phyloP scores from a whole-genome alignment of 176 grass and related monocot species.

The Avena sativa region DNA sequence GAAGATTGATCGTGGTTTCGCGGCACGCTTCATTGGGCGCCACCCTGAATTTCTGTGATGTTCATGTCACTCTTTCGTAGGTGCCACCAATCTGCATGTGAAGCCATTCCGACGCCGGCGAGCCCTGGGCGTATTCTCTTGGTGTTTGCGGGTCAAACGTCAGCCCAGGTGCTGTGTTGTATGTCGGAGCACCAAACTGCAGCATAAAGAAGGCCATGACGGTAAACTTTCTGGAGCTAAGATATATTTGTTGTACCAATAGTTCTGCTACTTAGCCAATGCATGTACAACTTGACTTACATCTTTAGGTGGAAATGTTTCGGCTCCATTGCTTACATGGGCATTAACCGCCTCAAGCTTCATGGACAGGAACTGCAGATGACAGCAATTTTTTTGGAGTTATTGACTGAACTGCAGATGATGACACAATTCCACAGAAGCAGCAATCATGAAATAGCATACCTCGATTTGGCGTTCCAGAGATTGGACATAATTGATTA shows the following conservation, averaged over 20 bases:
- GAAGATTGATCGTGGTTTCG: constrained; percentile 20
- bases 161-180: constrained; percentile 58
- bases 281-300: constrained; percentile 58
- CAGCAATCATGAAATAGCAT: not conserved
- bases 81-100: constrained; percentile 86
- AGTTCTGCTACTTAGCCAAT: too few species aligned
- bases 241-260: not conserved
- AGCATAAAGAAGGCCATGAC: not conserved
- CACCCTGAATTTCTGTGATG: not conserved
- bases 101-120: constrained; percentile 74
- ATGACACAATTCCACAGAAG: constrained; percentile 23
- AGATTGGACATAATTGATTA: constrained; percentile 97
- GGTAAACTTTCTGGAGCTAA: not conserved
- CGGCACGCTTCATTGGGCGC: constrained; percentile 32
- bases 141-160: constrained; percentile 68
- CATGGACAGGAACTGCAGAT: constrained; percentile 88
- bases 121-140: constrained; percentile 67
- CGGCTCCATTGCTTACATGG: constrained; percentile 56
- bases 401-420: constrained; percentile 24
- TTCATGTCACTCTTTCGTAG: constrained; percentile 85
- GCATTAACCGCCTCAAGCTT: constrained; percentile 95
- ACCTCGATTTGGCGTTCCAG: constrained; percentile 95
- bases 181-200: constrained; percentile 62
- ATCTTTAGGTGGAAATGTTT: constrained; percentile 81
- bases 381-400: constrained; percentile 21